Evolutionary conservation across 495 filamentous ascomycete genomes (phyloP).

Genomic region (Penicillium canariense): DNA sequence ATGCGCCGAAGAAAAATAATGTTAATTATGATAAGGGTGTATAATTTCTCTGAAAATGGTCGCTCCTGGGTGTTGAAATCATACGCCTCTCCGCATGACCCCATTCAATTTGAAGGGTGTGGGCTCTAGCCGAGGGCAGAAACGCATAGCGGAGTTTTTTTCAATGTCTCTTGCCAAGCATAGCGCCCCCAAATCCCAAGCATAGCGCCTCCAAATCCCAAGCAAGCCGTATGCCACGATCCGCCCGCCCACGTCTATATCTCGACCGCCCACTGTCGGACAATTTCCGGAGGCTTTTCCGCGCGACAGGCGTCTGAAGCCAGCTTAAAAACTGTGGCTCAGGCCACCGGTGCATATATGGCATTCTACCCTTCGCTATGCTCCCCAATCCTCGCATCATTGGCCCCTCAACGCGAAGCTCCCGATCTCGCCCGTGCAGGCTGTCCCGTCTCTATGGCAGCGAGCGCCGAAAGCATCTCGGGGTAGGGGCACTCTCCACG

Average conservation of each 20-base stretch:
- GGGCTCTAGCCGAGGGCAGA: background rate
- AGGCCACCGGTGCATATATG: background rate
- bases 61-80: background rate
- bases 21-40: too few species aligned
- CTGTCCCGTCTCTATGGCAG: constrained; percentile 1
- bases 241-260: background rate
- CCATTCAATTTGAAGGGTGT: background rate
- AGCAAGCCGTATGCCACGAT: background rate
- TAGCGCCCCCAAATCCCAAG: background rate
- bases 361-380: background rate
- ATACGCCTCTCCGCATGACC: background rate
- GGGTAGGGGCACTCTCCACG: constrained; percentile 8
- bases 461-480: constrained; percentile 21
- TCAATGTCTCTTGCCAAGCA: background rate
- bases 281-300: background rate
- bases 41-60: too few species aligned
- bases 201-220: background rate
- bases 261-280: background rate
- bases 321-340: background rate
- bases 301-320: background rate
- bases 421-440: constrained; percentile 8
- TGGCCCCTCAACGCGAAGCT: constrained; percentile 14
- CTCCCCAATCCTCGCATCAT: constrained; percentile 3
- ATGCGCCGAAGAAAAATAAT: too few species aligned
- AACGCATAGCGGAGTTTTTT: background rate